Base-by-base conservation (phyloP, 352 stramenopile species). In the Phytophthora hibernalis region DNA sequence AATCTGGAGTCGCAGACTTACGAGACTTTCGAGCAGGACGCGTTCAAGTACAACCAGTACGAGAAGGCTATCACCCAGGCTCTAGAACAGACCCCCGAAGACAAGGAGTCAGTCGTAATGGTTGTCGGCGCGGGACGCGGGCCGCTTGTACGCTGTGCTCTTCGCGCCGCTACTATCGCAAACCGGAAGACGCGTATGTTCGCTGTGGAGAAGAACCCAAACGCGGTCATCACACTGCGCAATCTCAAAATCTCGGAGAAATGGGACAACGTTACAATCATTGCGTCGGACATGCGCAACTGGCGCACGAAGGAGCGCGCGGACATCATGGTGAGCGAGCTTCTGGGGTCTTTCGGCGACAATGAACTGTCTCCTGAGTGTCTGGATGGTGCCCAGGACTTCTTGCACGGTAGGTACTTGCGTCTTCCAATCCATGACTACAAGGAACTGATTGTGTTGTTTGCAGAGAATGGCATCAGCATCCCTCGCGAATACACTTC, bases 301-400 rank as follows among this genome's bases (percentile, higher is more conserved):
- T 97, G 88, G 86, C 70, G 87, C 33, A 87, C 87, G 5, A 63
- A 74, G 2, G 85, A 96, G 54, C 65, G 83, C 35, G 96, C 91
- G 38, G 96, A 99, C 73, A 97, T 99, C 61, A 90, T 99, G 66
- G 95, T 99, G 22, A 98, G 89, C 60, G 96, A 99, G 77, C 74
- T 99, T 30, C 74, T 99, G 21, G 97, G 97, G 8, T 98, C 92
- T 1, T 99, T 99, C 76, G 95, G 97, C 18, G 97, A 99, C 86
- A 99, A 99, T 72, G 97, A 99, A 70, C 84, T 99, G n/a, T 98
- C 92, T 12, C 98, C 98, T 1, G 98, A 99, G 77, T 99, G 98
- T 73, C 74, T 99, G 5, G 94, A 99, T 68, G 95, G 94, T 8
- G 91, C 97, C 0, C 91, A 99, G 67, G 64, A 72, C 22, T 98